These are phyloP conservation scores for Catenaria anguillulae DNA, from an alignment of 371 early-diverging fungal species.

Conservation along the genomic window DNA sequence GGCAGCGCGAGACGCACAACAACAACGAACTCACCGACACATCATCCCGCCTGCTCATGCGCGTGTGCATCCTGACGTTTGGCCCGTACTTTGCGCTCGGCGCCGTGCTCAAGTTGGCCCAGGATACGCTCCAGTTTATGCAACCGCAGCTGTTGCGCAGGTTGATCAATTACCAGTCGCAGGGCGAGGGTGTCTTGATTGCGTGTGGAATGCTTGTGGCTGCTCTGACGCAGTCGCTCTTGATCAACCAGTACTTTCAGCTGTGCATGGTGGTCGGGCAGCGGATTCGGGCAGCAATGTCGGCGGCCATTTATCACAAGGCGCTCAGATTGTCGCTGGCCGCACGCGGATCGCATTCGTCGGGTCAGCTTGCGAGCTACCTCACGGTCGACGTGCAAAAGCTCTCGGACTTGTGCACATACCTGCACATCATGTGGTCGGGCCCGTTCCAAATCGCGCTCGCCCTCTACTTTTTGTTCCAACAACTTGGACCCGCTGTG, in stretches of 20 bases:
- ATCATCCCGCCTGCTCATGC: no score
- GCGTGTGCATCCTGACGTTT: conserved; percentile 43
- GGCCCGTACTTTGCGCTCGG: conserved; percentile 44
- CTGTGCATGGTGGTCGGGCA: conserved; percentile 57
- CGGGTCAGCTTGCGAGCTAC: conserved; percentile 70
- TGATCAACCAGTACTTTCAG: conserved; percentile 86
- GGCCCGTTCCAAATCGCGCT: conserved; percentile 80
- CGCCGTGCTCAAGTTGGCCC: conserved; percentile 54
- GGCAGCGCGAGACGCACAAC: conserved; percentile 28
- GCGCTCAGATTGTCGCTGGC: conserved; percentile 60
- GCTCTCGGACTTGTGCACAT: conserved; percentile 49
- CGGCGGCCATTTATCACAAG: conserved; percentile 80
- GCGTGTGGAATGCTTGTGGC: conserved; percentile 56
- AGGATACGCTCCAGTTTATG: conserved; percentile 68
- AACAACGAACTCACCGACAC: conserved; percentile 40
- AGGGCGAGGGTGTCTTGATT: conserved; percentile 21
- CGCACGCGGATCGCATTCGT: conserved; percentile 63
- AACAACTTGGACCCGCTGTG: conserved; percentile 64
- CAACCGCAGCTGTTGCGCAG: conserved; percentile 64
- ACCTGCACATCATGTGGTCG: conserved; percentile 69
- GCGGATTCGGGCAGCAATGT: conserved; percentile 63
- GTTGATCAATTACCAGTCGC: conserved; percentile 36
- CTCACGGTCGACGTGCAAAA: conserved; percentile 70
- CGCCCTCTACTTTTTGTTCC: conserved; percentile 60
- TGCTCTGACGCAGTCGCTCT: conserved; percentile 63